phyloP scores from a whole-genome alignment of 1,139 yeast species.

The Sugiyamaella novakii region DNA sequence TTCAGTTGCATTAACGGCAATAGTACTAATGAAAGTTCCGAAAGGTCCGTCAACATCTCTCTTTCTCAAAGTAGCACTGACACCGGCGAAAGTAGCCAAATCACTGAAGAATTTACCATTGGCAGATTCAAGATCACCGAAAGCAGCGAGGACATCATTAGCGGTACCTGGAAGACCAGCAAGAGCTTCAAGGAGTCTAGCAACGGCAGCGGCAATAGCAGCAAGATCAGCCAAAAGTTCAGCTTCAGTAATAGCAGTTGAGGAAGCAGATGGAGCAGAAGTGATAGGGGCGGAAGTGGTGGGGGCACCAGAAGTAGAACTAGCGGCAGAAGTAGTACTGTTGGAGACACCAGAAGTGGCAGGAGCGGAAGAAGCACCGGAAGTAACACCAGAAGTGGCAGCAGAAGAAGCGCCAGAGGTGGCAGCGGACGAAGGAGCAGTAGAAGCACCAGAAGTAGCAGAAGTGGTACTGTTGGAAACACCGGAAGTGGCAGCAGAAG shows the following conservation, averaged over 20 bases:
- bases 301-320: constrained; percentile 3
- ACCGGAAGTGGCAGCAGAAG: constrained; percentile 1
- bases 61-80: constrained; percentile 10
- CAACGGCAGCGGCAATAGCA: constrained; percentile 9
- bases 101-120: constrained; percentile 12
- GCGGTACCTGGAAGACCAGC: constrained; percentile 11
- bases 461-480: no score
- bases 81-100: constrained; percentile 14
- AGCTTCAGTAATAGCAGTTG: constrained; percentile 8
- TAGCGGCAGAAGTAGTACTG: constrained; percentile 8
- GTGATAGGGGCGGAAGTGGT: constrained; percentile 8
- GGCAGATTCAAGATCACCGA: constrained; percentile 11
- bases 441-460: constrained; percentile 5
- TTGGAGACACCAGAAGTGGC: constrained; percentile 3
- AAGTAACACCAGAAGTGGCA: constrained; percentile 6
- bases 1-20: constrained; percentile 16
- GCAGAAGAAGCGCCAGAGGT: constrained; percentile 11
- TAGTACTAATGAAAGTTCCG: constrained; percentile 1
- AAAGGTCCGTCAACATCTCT: constrained; percentile 8
- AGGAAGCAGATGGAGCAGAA: constrained; percentile 10
- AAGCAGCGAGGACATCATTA: constrained; percentile 12
- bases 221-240: constrained; percentile 6
- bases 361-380: constrained; percentile 9
- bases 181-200: constrained; percentile 10
- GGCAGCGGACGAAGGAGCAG: constrained; percentile 6